Evolutionary conservation across 2,329 filamentous ascomycete species (phyloP), one percentile per base, ranked within the genome.

Genomic region (Parastagonospora avenae): DNA sequence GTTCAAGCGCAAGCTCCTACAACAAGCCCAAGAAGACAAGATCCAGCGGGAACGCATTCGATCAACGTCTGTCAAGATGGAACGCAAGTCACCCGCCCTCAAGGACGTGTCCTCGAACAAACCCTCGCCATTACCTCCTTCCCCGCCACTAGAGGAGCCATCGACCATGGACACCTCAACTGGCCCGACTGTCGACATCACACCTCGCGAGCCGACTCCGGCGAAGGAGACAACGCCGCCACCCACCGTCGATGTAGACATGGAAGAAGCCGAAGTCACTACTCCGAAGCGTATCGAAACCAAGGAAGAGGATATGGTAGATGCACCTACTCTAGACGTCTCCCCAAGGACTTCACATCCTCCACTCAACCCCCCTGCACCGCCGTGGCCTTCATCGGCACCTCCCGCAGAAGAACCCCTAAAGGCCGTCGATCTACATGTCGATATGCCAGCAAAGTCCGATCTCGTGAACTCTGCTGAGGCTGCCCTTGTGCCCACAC

Each of bases 1-100:
- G 0, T 74, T 73, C 55, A 70, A 72, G 51, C 67, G 71, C 37
- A 70, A 64, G 54, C 65, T 75, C 24, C 55, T 74, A n/a, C 67
- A 68, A 33, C 71, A 72, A 45, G 72, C 72, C 11, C 66, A 68
- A 48, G 70, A 74, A 50, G 70, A 73, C 41, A 72, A 73, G 48
- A 32, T 71, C 40, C 64, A 68, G 46, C 68, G 72, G 30, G 71
- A 74, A 56, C 69, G 68, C 28, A 67, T 67, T 37, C 67, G 67
- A 42, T 73, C 70, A n/a, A 61, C 66, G 28, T 71, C 69, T 2
- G 63, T 71, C 4, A 74, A 73, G 50, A 57, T 60, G 45, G 71
- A 72, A 48, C 60, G 55, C 35, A 66, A 54, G 42, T 73, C 68
- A 7, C 70, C 70, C 27, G 63, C 64, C 38, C 40, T 72, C 41